Evolutionary conservation across 345 rosid species (phyloP).

Genomic region (Mercurialis annua): DNA sequence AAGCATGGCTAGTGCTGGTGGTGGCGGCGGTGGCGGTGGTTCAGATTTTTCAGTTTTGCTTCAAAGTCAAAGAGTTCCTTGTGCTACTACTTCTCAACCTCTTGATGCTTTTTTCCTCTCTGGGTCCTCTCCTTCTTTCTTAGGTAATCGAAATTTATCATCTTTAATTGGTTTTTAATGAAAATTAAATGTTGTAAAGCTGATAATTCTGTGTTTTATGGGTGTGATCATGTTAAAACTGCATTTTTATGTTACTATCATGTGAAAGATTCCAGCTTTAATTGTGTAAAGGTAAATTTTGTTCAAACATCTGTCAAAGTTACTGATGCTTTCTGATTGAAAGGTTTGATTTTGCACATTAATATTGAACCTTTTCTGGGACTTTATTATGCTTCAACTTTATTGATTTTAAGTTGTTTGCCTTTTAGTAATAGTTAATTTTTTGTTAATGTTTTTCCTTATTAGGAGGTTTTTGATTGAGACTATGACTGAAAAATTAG

Average conservation of each 20-base stretch:
- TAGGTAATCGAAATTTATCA: conserved; percentile 29
- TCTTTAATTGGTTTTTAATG: not conserved
- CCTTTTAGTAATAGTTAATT: not conserved
- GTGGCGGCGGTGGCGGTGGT: conserved; percentile 14
- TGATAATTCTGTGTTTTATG: not conserved
- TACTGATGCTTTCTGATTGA: not conserved
- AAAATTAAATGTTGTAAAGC: not conserved
- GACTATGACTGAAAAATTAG: not conserved
- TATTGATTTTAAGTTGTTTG: not conserved
- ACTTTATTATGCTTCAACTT: not conserved
- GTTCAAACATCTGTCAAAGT: too few species aligned
- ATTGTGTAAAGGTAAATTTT: not conserved
- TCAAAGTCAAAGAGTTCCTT: conserved; percentile 38
- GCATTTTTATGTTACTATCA: not conserved
- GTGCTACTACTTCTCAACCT: conserved; percentile 32
- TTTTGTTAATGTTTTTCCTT: not conserved
- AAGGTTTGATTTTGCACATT: not conserved
- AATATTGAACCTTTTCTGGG: too few species aligned
- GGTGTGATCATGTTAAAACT: not conserved
- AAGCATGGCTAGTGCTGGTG: conserved; percentile 43
- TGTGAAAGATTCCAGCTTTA: not conserved
- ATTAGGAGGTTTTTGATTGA: not conserved
- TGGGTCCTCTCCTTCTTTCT: conserved; percentile 42
- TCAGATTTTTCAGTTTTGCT: conserved; percentile 39
- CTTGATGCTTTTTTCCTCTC: conserved; percentile 44